Evolutionary conservation across 2,329 filamentous ascomycete species (phyloP), one percentile per base, ranked within the genome.

Genomic region (Beauveria sp.): DNA sequence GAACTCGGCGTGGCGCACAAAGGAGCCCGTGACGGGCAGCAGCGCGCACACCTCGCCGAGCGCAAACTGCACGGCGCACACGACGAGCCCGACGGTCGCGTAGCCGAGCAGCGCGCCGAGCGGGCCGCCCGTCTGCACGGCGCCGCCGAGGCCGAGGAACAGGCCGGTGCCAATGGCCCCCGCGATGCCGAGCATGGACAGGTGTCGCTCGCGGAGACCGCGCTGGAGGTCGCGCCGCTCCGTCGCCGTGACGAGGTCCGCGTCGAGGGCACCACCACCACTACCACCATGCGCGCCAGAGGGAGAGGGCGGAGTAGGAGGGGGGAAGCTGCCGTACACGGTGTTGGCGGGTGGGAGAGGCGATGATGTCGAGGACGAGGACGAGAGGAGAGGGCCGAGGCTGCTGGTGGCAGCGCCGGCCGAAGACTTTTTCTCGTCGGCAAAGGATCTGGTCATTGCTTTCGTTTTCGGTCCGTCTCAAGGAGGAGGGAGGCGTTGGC

Each of bases 121-220:
- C 0, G 79, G 79, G 1, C 79, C 80, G 67, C 79, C 83, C 24
- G 72, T 79, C 65, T 76, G 73, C 26, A 86, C 78, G 20, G 83
- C 81, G 62, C 74, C 71, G 65, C 83, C 83, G 40, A 84, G 80
- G 20, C 83, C 82, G 43, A 86, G 80, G 69, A 86, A 86, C 55
- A 86, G 77, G 60, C 83, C 83, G 53, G 83, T 84, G 65, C 83
- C 83, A 63, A 86, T 85, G 63, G 83, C 80, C 59, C 83, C 83
- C 57, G 83, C 83, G 61, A 87, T 84, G 66, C 81, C 83, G 64
- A 86, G 78, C 82, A 86, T 85, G 66, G 83, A 82, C 64, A 87
- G 75, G 70, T 86, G 83, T 59, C 82, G 79, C 52, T 63, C 57
- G 7, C 7, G 77, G 60, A 85, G 76, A 22, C 76, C 76, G 63